Evolutionary conservation across 177 flowering plant species (phyloP), one percentile per base, ranked within the genome.

Genomic region (Vitis hybrid): DNA sequence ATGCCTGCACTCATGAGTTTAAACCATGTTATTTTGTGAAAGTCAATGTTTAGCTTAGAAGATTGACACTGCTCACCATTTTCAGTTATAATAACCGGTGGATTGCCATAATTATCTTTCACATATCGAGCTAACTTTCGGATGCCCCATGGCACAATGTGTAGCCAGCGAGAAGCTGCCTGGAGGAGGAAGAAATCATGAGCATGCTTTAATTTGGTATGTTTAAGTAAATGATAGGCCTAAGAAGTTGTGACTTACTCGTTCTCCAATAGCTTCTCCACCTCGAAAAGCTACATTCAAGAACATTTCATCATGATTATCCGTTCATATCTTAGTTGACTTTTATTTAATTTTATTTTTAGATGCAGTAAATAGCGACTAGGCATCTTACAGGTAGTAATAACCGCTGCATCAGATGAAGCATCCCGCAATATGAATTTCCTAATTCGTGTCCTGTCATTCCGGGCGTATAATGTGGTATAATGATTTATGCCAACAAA

Each of bases 121-220:
- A 94, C 69, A 71, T 91, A 88, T 46, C 15, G 82, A 14, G 81
- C 73, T 72, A 92, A 69, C 72, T 85, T 85, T 27, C 90, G 72
- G 53, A 94, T 80, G 9, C 98, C 97, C 94, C 94, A 88, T 2
- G 98, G 98, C 20, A 94, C 98, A 15, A 94, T 90, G 70, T 78
- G 86, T 60, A 94, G 74, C 97, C 95, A 90, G 17, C 72, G 48
- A 2, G 98, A 94, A 63, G 91, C 93, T 74, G 93, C 93, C 98
- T 94, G 82, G 30, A 73, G 64, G 61, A 69, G 54, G 69, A 69
- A 72, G 3, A 70, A 63, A 27, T 9, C 15, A 68, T 72, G 21
- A 67, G 61, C 51, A 32, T 0, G 18, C 12, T 58, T 52, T 24
- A 18, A n/a, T 50, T 9, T 64, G 49, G 67, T 66, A 61, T 4